Evolutionary conservation across 441 rosid species (phyloP), one percentile per base, ranked within the genome.

Genomic region (Populus trichocarpa): DNA sequence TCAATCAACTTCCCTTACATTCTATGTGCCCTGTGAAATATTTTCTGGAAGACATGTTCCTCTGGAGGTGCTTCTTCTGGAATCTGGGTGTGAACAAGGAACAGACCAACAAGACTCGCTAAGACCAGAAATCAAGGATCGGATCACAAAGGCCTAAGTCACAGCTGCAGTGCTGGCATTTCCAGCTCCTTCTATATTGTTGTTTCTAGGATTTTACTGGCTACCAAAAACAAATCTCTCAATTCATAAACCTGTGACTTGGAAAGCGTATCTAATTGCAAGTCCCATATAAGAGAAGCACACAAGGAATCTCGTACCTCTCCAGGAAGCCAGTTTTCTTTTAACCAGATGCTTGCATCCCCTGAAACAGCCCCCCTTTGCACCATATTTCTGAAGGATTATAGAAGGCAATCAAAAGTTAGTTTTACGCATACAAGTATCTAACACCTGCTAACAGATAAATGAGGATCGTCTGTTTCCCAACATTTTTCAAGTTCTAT

Each of bases 51-150:
- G 20, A 67, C 33, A 35, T 26, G 89, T 70, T 84, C 89, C 73
- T 83, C 86, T 8, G 98, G 91, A 36, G 99, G 97, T 20, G 96
- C 96, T 80, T 90, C 92, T 78, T 93, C 98, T 5, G 97, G 97
- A 79, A 95, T 95, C 98, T 95, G 90, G 67, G 57, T 74, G 50
- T 69, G 67, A 38, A 77, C 32, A 32, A 68, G 77, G 79, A 75
- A 75, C 0, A 5, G 8, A 10, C 57, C 57, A 72, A 14, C 26
- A 36, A 38, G 22, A 42, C 16, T 14, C 22, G n/a, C 13, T 30
- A 36, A 14, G 28, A 13, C 65, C 67, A 40, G 59, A 36, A 50
- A 66, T 14, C 38, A 18, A 33, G 16, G 66, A 30, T 70, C 4
- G 30, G 30, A 28, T 28, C 30, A 57, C 42, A 16, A 25, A 1